Conservation (phyloP, 1,284 basidiomycete species). For the Tylopilus sp. region DNA sequence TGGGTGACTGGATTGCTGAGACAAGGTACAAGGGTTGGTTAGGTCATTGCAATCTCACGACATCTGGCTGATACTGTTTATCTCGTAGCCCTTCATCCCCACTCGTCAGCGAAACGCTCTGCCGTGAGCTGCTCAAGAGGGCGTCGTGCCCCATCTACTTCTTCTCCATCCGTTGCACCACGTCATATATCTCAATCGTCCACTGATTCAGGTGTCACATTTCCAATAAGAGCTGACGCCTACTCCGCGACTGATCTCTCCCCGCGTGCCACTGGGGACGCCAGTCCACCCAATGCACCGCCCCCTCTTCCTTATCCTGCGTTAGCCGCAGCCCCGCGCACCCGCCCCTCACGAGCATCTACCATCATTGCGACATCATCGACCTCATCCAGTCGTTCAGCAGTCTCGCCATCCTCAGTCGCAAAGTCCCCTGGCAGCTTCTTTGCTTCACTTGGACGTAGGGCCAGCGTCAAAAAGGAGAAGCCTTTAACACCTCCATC, state of each 20-base stretch:
- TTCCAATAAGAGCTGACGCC: slow-evolving; percentile 73
- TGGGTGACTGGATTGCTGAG: slow-evolving; percentile 70
- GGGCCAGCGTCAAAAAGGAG: slow-evolving; percentile 53
- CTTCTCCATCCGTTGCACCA: slow-evolving; percentile 43
- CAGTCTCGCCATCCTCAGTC: slow-evolving; percentile 29
- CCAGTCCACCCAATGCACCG: slow-evolving; percentile 48
- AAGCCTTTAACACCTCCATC: slow-evolving; percentile 30
- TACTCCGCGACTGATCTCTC: slow-evolving; percentile 71
- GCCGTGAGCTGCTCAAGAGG: slow-evolving; percentile 23
- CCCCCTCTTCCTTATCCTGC: slow-evolving; percentile 77
- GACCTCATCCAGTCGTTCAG: slow-evolving; percentile 30
- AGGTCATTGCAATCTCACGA: neutral
- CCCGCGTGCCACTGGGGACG: slow-evolving; percentile 41
- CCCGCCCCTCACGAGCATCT: slow-evolving; percentile 27
- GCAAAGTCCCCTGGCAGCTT: slow-evolving; percentile 53
- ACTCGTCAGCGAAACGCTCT: slow-evolving; percentile 25
- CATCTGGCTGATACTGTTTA: slow-evolving; percentile 10
- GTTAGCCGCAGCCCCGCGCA: slow-evolving; percentile 38
- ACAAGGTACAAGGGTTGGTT: slow-evolving; percentile 52
- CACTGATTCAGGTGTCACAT: slow-evolving; percentile 69
- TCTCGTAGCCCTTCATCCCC: slow-evolving; percentile 28
- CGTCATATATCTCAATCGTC: slow-evolving; percentile 68
- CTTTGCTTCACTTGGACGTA: slow-evolving; percentile 72
- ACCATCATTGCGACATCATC: slow-evolving; percentile 36
- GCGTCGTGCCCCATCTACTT: slow-evolving; percentile 31